phyloP scores from a whole-genome alignment of 2,329 filamentous ascomycete genomes.

The Ustilaginoidea virens region DNA sequence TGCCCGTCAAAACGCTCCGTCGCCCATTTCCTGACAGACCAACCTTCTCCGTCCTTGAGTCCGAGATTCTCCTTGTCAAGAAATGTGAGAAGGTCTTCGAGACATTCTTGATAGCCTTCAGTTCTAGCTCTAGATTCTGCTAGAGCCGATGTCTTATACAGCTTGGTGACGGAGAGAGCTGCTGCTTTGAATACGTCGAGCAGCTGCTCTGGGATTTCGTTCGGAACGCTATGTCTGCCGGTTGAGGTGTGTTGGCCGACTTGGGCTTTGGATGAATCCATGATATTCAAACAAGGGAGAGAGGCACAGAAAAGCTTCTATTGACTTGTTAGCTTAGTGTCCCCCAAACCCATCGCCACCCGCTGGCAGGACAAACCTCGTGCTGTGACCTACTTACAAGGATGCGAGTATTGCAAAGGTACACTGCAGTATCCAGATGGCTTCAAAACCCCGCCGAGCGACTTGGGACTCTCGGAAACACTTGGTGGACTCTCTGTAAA shows the following conservation, averaged over 20 bases:
- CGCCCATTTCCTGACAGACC: constrained; percentile 46
- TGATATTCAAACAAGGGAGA: too few species aligned
- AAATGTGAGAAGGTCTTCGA: constrained; percentile 78
- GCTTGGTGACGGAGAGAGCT: constrained; percentile 83
- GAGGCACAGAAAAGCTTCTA: too few species aligned
- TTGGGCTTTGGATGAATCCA: constrained; percentile 6
- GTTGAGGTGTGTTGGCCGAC: constrained; percentile 7
- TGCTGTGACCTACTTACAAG: too few species aligned
- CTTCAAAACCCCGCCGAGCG: too few species aligned
- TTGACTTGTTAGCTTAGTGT: too few species aligned
- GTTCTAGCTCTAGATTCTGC: constrained; percentile 60
- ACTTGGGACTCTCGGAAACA: too few species aligned
- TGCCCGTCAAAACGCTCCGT: constrained; percentile 54
- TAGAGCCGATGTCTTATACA: constrained; percentile 81
- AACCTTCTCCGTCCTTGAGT: constrained; percentile 62
- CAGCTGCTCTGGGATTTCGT: constrained; percentile 44
- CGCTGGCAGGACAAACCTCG: too few species aligned
- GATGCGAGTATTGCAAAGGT: too few species aligned
- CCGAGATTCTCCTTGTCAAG: constrained; percentile 72
- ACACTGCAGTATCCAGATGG: too few species aligned
- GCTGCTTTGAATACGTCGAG: constrained; percentile 85
- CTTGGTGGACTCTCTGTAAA: too few species aligned
- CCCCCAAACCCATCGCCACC: too few species aligned
- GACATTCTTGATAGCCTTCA: constrained; percentile 84
- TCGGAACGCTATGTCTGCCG: constrained; percentile 16